These are phyloP conservation scores for Amanita muscaria DNA, from an alignment of 768 basidiomycete genomes.

Conservation along the genomic window DNA sequence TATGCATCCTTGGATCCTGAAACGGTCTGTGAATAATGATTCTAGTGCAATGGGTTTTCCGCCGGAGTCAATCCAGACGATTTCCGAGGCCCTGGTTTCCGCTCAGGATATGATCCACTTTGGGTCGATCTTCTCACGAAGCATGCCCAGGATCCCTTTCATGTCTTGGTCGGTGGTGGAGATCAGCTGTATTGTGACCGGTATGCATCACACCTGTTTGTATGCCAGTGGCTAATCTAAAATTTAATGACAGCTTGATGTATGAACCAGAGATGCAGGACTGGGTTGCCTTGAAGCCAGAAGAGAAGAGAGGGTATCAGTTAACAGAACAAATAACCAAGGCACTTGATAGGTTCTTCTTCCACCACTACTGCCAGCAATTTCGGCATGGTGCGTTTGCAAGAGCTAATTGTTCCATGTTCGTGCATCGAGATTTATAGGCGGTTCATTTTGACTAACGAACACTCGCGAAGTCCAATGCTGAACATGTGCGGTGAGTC, in stretches of 20 bases:
- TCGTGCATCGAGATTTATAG: conserved; percentile 25
- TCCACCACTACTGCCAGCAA: conserved; percentile 82
- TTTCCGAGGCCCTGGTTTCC: conserved; percentile 74
- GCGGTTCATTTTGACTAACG: conserved; percentile 5
- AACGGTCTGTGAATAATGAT: conserved; percentile 1
- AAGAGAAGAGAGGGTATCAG: conserved; percentile 47
- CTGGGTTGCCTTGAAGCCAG: conserved; percentile 63
- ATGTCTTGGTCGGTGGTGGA: conserved; percentile 88
- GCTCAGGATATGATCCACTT: conserved; percentile 78
- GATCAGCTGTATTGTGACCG: conserved; percentile 87
- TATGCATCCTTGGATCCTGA: background rate
- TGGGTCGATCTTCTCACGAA: conserved; percentile 89
- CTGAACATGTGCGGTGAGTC: conserved; percentile 73
- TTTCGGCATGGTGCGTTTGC: conserved; percentile 90
- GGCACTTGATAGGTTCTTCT: conserved; percentile 82
- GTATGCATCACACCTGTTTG: conserved; percentile 27
- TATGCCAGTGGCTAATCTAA: background rate
- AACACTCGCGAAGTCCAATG: conserved; percentile 52
- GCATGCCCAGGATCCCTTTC: conserved; percentile 76
- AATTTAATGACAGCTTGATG: conserved; percentile 42
- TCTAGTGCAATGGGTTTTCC: conserved; percentile 81
- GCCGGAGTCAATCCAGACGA: conserved; percentile 85
- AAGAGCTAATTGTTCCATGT: conserved; percentile 86
- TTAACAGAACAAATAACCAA: conserved; percentile 63
- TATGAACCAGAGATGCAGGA: conserved; percentile 84